Evolutionary conservation across 805 yeast species (phyloP).

Genomic region (Blastobotrys americana): DNA sequence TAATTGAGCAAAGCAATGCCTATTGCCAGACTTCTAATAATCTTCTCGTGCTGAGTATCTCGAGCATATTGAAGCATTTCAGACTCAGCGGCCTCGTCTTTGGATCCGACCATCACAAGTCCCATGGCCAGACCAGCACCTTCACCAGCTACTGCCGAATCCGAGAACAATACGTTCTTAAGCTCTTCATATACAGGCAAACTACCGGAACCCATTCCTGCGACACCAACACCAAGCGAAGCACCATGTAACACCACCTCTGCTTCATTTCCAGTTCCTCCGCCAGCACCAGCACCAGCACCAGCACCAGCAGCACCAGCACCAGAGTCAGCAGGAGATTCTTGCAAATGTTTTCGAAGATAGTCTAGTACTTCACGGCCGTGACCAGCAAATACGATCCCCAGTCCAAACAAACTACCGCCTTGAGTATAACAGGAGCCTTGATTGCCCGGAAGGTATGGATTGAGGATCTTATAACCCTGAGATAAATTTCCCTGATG

Average conservation of each 20-base stretch:
- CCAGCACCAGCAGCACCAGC: conserved; percentile 30
- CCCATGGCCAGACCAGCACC: conserved; percentile 98
- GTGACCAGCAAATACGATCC: conserved; percentile 92
- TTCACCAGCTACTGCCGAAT: conserved; percentile 90
- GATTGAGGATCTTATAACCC: conserved; percentile 78
- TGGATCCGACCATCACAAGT: conserved; percentile 88
- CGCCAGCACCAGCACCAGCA: conserved; percentile 13
- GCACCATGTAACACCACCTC: conserved; percentile 94
- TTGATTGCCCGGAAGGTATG: conserved; percentile 76
- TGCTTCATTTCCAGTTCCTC: conserved; percentile 43
- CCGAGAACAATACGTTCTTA: conserved; percentile 76
- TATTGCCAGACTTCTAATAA: conserved; percentile 85
- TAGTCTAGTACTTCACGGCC: conserved; percentile 76
- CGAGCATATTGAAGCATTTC: conserved; percentile 89
- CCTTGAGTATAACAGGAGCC: conserved; percentile 89
- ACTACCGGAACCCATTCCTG: conserved; percentile 88
- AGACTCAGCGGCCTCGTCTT: conserved; percentile 53
- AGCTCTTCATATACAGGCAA: conserved; percentile 70
- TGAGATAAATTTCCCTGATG: conserved; percentile 91
- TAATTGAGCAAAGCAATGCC: conserved; percentile 82
- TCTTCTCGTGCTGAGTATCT: conserved; percentile 93
- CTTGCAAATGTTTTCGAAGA: conserved; percentile 56
- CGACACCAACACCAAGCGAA: conserved; percentile 88
- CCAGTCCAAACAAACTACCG: conserved; percentile 89
- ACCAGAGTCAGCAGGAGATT: conserved; percentile 30